Evolutionary conservation across 306 rosid genomes (phyloP), one percentile per base, ranked within the genome.

Genomic region (Inga oerstediana): DNA sequence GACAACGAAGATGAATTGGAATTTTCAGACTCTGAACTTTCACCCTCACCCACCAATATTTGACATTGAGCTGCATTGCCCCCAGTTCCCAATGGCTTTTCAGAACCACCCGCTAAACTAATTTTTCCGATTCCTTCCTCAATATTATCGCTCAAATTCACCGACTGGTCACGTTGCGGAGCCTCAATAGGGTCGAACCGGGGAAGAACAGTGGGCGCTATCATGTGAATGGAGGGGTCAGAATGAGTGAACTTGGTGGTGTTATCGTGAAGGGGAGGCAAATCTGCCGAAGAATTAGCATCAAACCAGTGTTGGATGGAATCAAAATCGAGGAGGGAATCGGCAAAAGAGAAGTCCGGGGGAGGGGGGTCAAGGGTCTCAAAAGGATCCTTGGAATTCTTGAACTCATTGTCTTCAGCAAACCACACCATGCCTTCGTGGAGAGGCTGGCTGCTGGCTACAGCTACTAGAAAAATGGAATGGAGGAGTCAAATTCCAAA

Each of bases 281-380:
- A 88, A 54, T 66, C 79, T 4, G 70, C 72, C 74, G 41, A 76
- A 13, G 86, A 12, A 35, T 62, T 76, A 54, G 80, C 79, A 80
- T 86, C 85, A 58, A 85, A 85, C 91, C 89, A 81, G 45, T 66
- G 66, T 17, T 80, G 84, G 9, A 87, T 80, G 5, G 89, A 87
- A n/a, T 94, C 94, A 27, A 88, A 92, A 84, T 92, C 91, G 20
- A 89, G 83, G 66, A 94, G 89, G 0, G 97, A 91, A 86, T 92
- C 98, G 1, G 83, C 91, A 61, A 90, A 82, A 37, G 93, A 82
- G 49, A 84, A 41, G 37, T 86, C 87, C 41, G 30, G 8, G 79
- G 82, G 27, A 80, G 80, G 82, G 32, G 81, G 30, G 24, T 89
- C 84, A 15, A 61, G 51, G 46, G 68, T 43, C 34, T 86, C 90